Percentiles rank a stretch among this genome's conserved stretches.
These are phyloP conservation scores for Agarophyton chilense DNA, from an alignment of 23 red algal species.

Conservation along the genomic window DNA sequence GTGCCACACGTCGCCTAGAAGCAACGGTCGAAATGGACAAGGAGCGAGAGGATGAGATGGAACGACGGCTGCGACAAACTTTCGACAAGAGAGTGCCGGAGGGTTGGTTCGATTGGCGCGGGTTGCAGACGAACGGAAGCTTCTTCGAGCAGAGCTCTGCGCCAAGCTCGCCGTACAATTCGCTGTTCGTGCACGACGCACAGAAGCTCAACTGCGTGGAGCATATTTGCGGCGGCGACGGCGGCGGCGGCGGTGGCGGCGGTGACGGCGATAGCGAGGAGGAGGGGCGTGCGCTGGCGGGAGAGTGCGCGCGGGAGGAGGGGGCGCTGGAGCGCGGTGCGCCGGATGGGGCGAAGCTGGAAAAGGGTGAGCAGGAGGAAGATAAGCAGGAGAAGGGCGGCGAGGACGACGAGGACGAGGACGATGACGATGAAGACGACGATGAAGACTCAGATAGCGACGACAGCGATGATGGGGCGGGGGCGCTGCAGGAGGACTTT, in stretches of 20 bases:
- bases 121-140: conserved; percentile 9
- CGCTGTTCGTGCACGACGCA: conserved; percentile 19
- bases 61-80: background rate
- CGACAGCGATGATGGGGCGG: background rate
- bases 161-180: conserved; percentile 15
- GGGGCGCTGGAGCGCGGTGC: no score
- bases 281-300: background rate
- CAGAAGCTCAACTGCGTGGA: conserved; percentile 24
- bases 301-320: background rate
- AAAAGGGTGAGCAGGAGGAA: background rate
- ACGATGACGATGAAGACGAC: conserved; percentile 11
- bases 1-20: no score
- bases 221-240: background rate
- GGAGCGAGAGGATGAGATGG: background rate
- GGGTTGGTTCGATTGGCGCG: conserved; percentile 23
- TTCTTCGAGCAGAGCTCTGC: conserved; percentile 17
- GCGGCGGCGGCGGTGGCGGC: no score
- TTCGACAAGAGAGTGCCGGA: conserved; percentile 11
- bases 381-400: no score
- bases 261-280: background rate
- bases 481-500: background rate
- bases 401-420: background rate
- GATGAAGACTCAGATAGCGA: background rate
- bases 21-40: background rate
- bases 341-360: no score